A percentile compares a stretch with the other conserved stretches of the same genome.
Evolutionary conservation across 306 rosid species (phyloP).

Genomic region (Cucurbita maxima): DNA sequence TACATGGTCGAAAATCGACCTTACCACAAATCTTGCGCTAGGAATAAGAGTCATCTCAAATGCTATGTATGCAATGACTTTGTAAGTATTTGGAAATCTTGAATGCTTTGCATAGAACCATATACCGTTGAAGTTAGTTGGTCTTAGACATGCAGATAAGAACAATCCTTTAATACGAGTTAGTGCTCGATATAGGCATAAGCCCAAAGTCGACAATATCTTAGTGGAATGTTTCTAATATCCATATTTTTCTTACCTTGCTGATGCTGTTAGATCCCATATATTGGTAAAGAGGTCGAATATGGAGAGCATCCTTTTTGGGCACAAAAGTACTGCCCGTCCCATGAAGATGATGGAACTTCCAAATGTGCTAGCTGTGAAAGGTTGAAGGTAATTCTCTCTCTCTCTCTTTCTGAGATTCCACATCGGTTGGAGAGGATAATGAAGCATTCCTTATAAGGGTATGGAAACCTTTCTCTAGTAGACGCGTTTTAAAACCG

Average conservation of each 20-base stretch:
- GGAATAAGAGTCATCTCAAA: constrained; percentile 56
- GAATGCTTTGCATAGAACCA: not conserved
- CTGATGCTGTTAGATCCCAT: constrained; percentile 47
- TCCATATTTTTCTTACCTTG: not conserved
- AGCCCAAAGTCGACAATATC: not conserved
- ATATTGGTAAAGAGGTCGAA: constrained; percentile 57
- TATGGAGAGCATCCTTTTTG: constrained; percentile 91
- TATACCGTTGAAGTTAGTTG: not conserved
- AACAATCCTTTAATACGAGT: not conserved
- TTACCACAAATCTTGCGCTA: constrained; percentile 74
- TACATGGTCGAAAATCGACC: constrained; percentile 56
- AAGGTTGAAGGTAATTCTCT: constrained; percentile 69
- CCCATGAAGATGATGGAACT: constrained; percentile 82
- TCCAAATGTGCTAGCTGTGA: constrained; percentile 93
- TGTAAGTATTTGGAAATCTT: constrained; percentile 31
- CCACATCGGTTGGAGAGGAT: too few relatives aligned
- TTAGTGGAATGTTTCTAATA: not conserved
- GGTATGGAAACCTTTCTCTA: too few relatives aligned
- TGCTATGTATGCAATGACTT: constrained; percentile 80
- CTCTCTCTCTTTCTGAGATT: not conserved
- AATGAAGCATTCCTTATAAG: too few relatives aligned
- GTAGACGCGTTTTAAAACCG: too few relatives aligned
- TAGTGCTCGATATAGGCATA: not conserved
- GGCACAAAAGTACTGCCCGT: constrained; percentile 80
- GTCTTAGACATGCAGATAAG: not conserved